These are phyloP conservation scores for Polytrichum formosum DNA, from an alignment of 225 moss, liverwort and hornwort genomes.

Conservation along the genomic window DNA sequence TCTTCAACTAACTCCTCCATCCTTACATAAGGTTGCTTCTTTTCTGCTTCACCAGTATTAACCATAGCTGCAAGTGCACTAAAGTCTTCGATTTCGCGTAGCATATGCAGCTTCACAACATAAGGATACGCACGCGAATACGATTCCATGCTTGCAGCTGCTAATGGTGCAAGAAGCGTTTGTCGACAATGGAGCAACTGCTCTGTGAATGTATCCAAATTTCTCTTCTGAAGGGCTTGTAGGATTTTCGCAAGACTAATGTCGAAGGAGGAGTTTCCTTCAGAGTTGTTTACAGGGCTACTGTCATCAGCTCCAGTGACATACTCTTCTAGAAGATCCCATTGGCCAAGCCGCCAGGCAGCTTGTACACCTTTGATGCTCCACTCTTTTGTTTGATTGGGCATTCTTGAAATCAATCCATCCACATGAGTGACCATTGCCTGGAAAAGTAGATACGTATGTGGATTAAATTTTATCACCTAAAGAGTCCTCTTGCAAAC, in stretches of 20 bases:
- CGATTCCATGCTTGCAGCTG: constrained; percentile 99
- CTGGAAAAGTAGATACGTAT: constrained; percentile 21
- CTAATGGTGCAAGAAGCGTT: constrained; percentile 83
- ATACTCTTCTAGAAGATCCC: constrained; percentile 95
- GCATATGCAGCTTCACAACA: constrained; percentile 93
- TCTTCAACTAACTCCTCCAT: constrained; percentile 86
- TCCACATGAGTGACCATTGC: constrained; percentile 97
- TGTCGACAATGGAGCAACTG: constrained; percentile 74
- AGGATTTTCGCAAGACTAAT: constrained; percentile 83
- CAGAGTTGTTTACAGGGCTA: constrained; percentile 41
- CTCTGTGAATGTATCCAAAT: constrained; percentile 60
- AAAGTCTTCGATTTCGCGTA: constrained; percentile 96
- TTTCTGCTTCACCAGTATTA: constrained; percentile 45
- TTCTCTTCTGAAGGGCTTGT: constrained; percentile 77
- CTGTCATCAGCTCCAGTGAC: constrained; percentile 68
- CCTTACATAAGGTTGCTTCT: constrained; percentile 50
- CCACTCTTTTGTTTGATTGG: constrained; percentile 89
- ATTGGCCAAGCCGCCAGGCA: constrained; percentile 98
- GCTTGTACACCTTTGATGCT: constrained; percentile 91
- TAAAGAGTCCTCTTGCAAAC: too few species aligned
- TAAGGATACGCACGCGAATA: constrained; percentile 97
- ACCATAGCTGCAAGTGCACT: constrained; percentile 59
- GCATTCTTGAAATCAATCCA: constrained; percentile 83
- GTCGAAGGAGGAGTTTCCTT: constrained; percentile 76
- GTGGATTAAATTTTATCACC: too few species aligned